These are phyloP conservation scores for Clavispora phyllophila DNA, from an alignment of 805 yeast species.

Conservation along the genomic window DNA sequence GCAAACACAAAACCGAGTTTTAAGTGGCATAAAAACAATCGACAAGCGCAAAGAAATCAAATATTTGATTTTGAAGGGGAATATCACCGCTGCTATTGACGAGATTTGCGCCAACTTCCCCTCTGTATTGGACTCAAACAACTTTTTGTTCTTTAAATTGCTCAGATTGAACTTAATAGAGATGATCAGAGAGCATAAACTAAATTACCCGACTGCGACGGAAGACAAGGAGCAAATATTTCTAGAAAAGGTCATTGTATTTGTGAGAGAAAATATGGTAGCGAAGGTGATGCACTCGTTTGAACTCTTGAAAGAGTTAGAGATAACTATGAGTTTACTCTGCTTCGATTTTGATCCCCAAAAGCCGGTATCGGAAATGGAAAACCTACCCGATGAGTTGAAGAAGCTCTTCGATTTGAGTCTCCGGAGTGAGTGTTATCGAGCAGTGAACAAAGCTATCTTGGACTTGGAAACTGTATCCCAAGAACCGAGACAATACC, in stretches of 20 bases:
- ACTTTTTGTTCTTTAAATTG: slow-evolving; percentile 64
- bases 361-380: slow-evolving; percentile 28
- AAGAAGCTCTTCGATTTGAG: slow-evolving; percentile 53
- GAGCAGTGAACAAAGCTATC: slow-evolving; percentile 64
- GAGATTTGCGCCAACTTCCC: slow-evolving; percentile 58
- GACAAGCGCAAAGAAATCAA: slow-evolving; percentile 50
- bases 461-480: slow-evolving; percentile 28
- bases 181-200: slow-evolving; percentile 57
- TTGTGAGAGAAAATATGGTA: slow-evolving; percentile 60
- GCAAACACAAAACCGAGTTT: not conserved
- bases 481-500: slow-evolving; percentile 6
- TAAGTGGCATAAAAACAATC: slow-evolving; percentile 46
- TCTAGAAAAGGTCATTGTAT: slow-evolving; percentile 47
- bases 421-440: slow-evolving; percentile 61
- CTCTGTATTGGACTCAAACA: slow-evolving; percentile 56
- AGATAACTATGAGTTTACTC: slow-evolving; percentile 77
- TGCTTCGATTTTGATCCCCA: slow-evolving; percentile 43
- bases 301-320: slow-evolving; percentile 64
- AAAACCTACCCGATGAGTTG: slow-evolving; percentile 51
- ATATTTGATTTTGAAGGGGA: slow-evolving; percentile 50
- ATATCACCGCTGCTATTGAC: slow-evolving; percentile 54
- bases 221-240: slow-evolving; percentile 28
- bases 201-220: not conserved
- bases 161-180: slow-evolving; percentile 73
- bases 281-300: slow-evolving; percentile 55